A percentile compares a stretch with the other conserved stretches of the same genome.
Conservation (phyloP, 768 basidiomycete species). For the Kwoniella europaea region DNA sequence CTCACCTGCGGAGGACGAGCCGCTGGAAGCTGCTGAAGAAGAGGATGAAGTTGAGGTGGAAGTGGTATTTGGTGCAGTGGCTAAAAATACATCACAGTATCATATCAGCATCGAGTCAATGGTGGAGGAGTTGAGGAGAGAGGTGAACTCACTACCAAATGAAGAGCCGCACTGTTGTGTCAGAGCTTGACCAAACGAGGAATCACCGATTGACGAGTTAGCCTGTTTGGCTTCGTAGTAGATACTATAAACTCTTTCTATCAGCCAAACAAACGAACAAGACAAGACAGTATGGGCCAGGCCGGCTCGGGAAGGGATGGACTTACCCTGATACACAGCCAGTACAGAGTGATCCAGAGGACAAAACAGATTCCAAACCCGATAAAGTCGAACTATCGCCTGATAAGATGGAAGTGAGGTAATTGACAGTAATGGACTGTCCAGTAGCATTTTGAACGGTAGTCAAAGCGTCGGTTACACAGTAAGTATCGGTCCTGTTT, state of each 20-base stretch:
- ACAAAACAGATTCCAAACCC: constrained; percentile 26
- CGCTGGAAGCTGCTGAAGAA: constrained; percentile 17
- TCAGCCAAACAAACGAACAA: neutral
- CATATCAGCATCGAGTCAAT: neutral
- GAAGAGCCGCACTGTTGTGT: constrained; percentile 43
- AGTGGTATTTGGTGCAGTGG: constrained; percentile 17
- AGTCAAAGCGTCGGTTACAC: constrained; percentile 49
- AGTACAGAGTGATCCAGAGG: constrained; percentile 53
- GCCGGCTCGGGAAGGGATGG: neutral
- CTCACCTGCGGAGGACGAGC: constrained; percentile 15
- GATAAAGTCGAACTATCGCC: constrained; percentile 27
- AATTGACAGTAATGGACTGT: constrained; percentile 38
- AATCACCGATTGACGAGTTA: constrained; percentile 39
- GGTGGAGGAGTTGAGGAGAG: neutral
- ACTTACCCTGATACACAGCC: constrained; percentile 55
- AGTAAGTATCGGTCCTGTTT: constrained; percentile 53
- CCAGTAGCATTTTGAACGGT: constrained; percentile 52
- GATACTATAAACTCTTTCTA: constrained; percentile 34
- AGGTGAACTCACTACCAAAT: constrained; percentile 44
- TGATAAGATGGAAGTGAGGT: constrained; percentile 43
- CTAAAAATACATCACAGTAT: neutral
- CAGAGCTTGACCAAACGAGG: constrained; percentile 42
- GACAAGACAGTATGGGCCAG: neutral
- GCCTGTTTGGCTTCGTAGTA: constrained; percentile 46
- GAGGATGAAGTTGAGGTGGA: constrained; percentile 10